Evolutionary conservation across 495 filamentous ascomycete genomes (phyloP).

Genomic region (Cercophora newfieldiana): DNA sequence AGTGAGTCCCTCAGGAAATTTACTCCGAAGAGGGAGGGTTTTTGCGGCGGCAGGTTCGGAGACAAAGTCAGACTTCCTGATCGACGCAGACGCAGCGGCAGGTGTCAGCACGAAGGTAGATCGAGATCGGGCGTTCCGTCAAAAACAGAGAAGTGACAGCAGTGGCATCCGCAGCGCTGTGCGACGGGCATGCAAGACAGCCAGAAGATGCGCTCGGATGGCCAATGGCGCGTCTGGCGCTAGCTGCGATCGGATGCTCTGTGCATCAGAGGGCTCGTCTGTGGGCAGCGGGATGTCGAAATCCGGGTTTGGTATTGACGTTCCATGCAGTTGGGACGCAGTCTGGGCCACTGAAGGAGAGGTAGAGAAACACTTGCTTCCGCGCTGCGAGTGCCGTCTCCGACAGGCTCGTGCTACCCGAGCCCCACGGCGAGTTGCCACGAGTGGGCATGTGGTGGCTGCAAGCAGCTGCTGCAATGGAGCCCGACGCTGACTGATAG

Average conservation of each 20-base stretch:
- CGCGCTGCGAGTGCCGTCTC: background rate
- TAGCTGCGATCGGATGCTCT: constrained; percentile 1
- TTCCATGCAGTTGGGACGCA: constrained; percentile 3
- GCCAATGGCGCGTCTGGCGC: background rate
- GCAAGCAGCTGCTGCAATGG: constrained; percentile 1
- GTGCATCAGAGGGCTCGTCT: background rate
- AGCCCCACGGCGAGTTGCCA: background rate
- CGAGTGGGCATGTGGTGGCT: background rate
- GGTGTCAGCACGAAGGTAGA: background rate
- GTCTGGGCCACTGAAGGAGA: background rate
- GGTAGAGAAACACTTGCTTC: background rate
- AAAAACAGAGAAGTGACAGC: constrained; percentile 7
- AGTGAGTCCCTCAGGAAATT: background rate
- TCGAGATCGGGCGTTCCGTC: background rate
- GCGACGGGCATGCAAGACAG: background rate
- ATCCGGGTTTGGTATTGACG: background rate
- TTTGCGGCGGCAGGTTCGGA: background rate
- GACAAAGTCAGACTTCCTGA: background rate
- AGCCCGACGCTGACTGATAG: constrained; percentile 11
- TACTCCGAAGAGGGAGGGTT: background rate
- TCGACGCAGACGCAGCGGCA: background rate
- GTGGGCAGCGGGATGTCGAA: background rate
- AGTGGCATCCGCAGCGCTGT: background rate
- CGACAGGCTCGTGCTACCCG: constrained; percentile 3
- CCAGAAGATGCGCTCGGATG: background rate